Conservation (phyloP, 2,329 filamentous ascomycete species). For the Albifimbria verrucaria region DNA sequence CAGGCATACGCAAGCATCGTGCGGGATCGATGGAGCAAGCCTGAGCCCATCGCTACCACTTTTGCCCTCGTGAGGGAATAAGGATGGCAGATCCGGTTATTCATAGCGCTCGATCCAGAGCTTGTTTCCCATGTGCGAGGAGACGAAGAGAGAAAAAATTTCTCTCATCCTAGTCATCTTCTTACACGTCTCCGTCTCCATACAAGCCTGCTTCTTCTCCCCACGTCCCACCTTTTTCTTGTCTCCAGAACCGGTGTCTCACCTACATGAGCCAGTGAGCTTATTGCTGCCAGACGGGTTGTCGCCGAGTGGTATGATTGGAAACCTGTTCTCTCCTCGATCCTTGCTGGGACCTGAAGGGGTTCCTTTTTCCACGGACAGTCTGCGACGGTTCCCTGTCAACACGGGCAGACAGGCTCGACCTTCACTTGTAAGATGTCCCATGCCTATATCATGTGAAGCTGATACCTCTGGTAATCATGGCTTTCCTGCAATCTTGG, state of each 20-base stretch:
- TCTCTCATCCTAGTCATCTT: too few relatives aligned
- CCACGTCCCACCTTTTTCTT: neutral
- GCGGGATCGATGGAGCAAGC: neutral
- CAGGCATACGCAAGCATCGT: neutral
- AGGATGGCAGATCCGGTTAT: neutral
- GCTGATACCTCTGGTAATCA: neutral
- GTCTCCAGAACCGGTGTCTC: neutral
- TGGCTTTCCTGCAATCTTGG: neutral
- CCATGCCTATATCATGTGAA: neutral
- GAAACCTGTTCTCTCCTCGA: too few relatives aligned
- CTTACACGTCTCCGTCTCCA: too few relatives aligned
- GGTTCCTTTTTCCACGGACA: too few relatives aligned
- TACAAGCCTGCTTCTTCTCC: too few relatives aligned
- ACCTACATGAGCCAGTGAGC: neutral
- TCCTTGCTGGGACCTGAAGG: too few relatives aligned
- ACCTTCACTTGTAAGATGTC: too few relatives aligned
- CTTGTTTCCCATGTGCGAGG: neutral
- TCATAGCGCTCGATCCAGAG: neutral
- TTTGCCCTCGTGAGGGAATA: neutral
- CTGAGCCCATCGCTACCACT: neutral
- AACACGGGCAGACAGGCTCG: too few relatives aligned
- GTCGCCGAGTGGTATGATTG: too few relatives aligned
- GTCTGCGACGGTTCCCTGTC: too few relatives aligned
- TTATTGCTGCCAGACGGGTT: neutral
- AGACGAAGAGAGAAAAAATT: too few relatives aligned